Evolutionary conservation across 441 rosid species (phyloP).

Genomic region (Brassica hybrid): DNA sequence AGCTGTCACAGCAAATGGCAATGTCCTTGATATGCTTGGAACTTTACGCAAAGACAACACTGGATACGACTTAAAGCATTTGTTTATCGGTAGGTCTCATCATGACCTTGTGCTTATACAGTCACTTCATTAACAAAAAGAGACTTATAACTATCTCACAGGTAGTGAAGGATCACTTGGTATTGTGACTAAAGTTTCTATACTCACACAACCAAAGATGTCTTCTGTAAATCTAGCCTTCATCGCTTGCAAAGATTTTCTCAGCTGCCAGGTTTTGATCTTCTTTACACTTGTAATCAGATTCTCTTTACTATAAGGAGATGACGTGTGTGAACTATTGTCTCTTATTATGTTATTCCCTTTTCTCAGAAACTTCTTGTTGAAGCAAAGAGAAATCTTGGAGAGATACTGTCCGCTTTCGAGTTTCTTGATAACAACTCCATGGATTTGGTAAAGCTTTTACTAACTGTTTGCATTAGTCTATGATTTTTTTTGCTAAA

Average conservation of each 20-base stretch:
- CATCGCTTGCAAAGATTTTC: constrained; percentile 84
- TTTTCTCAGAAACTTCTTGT: constrained; percentile 74
- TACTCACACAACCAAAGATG: constrained; percentile 82
- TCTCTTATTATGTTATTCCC: constrained; percentile 7
- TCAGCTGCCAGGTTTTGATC: constrained; percentile 77
- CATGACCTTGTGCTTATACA: neutral
- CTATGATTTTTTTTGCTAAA: constrained; percentile 4
- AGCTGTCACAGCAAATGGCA: constrained; percentile 89
- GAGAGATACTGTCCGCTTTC: constrained; percentile 91
- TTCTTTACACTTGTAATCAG: constrained; percentile 13
- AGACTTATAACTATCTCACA: too few species aligned
- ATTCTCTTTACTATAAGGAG: constrained; percentile 12
- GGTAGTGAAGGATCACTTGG: constrained; percentile 99
- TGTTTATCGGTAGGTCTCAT: constrained; percentile 72
- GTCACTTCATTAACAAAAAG: too few species aligned
- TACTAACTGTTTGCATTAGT: constrained; percentile 18
- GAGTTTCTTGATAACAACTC: constrained; percentile 84
- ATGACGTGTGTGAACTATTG: constrained; percentile 4
- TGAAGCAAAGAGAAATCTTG: constrained; percentile 90
- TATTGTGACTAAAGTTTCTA: constrained; percentile 89
- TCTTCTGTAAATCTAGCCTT: constrained; percentile 88
- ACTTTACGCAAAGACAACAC: constrained; percentile 94
- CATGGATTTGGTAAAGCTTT: constrained; percentile 70
- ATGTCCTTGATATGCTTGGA: constrained; percentile 92
- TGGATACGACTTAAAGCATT: constrained; percentile 93